These are phyloP conservation scores for Leccinum ponderosum DNA, from an alignment of 1,284 basidiomycete genomes.

Conservation along the genomic window DNA sequence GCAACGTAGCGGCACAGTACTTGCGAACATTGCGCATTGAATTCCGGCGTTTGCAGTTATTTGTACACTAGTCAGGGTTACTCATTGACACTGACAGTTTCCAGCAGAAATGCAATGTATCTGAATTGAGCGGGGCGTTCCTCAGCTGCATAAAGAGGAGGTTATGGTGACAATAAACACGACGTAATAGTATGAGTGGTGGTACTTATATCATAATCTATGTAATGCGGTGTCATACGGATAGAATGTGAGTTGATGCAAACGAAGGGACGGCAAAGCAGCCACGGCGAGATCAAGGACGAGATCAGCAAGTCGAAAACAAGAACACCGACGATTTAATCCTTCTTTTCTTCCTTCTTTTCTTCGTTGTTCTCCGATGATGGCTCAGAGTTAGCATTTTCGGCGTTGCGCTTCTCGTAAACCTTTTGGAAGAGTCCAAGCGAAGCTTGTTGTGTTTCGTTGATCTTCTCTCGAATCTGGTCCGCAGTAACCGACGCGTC, in stretches of 20 bases:
- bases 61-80: not conserved
- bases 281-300: conserved; percentile 16
- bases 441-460: conserved; percentile 95
- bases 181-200: conserved; percentile 29
- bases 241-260: conserved; percentile 15
- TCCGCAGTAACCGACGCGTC: conserved; percentile 85
- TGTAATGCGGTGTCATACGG: conserved; percentile 18
- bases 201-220: conserved; percentile 36
- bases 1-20: no score
- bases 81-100: no score
- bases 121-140: conserved; percentile 29
- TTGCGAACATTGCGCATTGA: no score
- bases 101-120: not conserved
- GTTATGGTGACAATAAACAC: conserved; percentile 18
- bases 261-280: conserved; percentile 28
- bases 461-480: conserved; percentile 89
- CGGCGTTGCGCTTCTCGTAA: conserved; percentile 88
- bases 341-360: conserved; percentile 69
- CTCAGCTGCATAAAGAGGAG: conserved; percentile 15
- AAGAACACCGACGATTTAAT: conserved; percentile 42
- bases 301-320: not conserved
- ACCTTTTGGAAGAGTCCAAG: conserved; percentile 99
- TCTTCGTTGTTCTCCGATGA: conserved; percentile 49
- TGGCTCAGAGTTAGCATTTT: conserved; percentile 54
- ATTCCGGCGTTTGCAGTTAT: not conserved